Percentiles rank a stretch among this genome's conserved stretches.
phyloP scores from a whole-genome alignment of 2,329 filamentous ascomycete species.

The Leptographium lundbergii region DNA sequence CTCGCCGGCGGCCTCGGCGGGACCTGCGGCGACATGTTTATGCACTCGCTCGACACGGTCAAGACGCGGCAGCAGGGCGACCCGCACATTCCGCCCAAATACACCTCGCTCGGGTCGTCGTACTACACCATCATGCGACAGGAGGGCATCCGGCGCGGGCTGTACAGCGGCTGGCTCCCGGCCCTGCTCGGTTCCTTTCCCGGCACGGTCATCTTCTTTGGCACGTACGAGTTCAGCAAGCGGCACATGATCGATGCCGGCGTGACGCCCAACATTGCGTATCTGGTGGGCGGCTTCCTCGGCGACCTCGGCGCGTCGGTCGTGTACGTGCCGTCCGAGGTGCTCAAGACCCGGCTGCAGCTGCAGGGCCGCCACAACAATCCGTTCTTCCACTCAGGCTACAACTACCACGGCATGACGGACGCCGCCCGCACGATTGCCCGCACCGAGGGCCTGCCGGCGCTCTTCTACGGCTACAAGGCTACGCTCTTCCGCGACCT shows the following conservation, averaged over 20 bases:
- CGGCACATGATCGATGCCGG: slow-evolving; percentile 75
- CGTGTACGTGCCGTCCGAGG: slow-evolving; percentile 93
- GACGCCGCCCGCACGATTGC: slow-evolving; percentile 82
- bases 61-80: slow-evolving; percentile 98
- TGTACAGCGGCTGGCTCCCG: slow-evolving; percentile 89
- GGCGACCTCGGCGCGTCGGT: slow-evolving; percentile 87
- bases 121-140: slow-evolving; percentile 90
- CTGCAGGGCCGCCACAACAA: slow-evolving; percentile 94
- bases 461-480: slow-evolving; percentile 94
- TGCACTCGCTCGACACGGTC: slow-evolving; percentile 98
- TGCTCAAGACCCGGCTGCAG: slow-evolving; percentile 92
- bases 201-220: slow-evolving; percentile 90
- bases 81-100: slow-evolving; percentile 83
- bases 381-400: slow-evolving; percentile 82
- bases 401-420: slow-evolving; percentile 81
- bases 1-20: slow-evolving; percentile 87
- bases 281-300: slow-evolving; percentile 79
- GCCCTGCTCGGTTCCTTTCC: slow-evolving; percentile 87
- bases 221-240: slow-evolving; percentile 92
- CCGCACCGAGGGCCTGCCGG: slow-evolving; percentile 65
- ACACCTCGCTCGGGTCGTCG: slow-evolving; percentile 77
- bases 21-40: slow-evolving; percentile 88
- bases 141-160: slow-evolving; percentile 71
- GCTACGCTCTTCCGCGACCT: slow-evolving; percentile 89
- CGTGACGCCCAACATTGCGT: slow-evolving; percentile 69